Conservation (phyloP, 441 rosid species). For the Kokia cookei region DNA sequence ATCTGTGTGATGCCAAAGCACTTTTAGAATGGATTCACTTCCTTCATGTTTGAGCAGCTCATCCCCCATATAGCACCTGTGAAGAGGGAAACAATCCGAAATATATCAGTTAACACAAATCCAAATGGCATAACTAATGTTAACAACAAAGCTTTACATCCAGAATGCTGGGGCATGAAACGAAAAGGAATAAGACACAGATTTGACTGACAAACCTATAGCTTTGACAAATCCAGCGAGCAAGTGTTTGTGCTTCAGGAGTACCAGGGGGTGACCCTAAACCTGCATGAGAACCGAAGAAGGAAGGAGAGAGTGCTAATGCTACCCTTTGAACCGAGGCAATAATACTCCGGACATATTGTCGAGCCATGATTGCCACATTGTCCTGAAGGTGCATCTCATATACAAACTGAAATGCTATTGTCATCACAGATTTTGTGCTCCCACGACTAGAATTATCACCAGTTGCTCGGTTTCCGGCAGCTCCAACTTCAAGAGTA, state of each 20-base stretch:
- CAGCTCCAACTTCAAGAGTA: constrained; percentile 49
- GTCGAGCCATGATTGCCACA: constrained; percentile 61
- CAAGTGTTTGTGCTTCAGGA: constrained; percentile 61
- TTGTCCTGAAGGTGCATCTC: constrained; percentile 64
- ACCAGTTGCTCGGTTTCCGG: constrained; percentile 38
- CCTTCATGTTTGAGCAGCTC: constrained; percentile 53
- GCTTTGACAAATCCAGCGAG: constrained; percentile 59
- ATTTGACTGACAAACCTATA: constrained; percentile 25
- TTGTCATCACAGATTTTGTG: constrained; percentile 66
- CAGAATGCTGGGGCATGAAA: neutral
- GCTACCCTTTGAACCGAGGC: constrained; percentile 68
- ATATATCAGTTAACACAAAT: neutral
- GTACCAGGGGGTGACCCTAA: constrained; percentile 47
- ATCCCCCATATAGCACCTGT: constrained; percentile 52
- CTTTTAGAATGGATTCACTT: constrained; percentile 45
- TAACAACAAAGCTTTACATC: neutral
- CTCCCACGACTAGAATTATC: constrained; percentile 37
- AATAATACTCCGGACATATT: constrained; percentile 57
- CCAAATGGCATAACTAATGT: neutral
- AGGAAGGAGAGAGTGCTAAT: constrained; percentile 63
- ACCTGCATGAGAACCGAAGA: constrained; percentile 35
- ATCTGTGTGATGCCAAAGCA: constrained; percentile 62
- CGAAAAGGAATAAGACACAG: neutral
- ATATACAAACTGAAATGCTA: constrained; percentile 63
- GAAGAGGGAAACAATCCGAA: neutral